phyloP scores from a whole-genome alignment of 305 asterid species.

The Withania somnifera region DNA sequence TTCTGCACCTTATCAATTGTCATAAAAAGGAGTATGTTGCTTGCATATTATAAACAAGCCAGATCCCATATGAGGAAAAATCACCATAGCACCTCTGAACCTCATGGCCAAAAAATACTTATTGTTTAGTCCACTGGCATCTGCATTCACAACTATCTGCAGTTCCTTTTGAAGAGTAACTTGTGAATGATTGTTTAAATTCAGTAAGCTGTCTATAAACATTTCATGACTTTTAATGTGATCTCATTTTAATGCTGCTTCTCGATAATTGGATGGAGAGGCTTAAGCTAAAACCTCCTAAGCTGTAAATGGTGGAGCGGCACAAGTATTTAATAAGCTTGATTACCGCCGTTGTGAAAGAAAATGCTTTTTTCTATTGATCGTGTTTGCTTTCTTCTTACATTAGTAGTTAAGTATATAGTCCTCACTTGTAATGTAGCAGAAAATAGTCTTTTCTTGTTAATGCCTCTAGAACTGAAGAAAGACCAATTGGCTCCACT shows the following conservation, averaged over 20 bases:
- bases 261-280: background rate
- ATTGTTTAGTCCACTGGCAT: background rate
- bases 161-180: background rate
- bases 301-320: background rate
- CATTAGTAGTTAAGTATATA: background rate
- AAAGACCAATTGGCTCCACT: conserved; percentile 29
- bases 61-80: background rate
- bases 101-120: background rate
- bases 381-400: background rate
- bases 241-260: background rate
- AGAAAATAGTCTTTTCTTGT: background rate
- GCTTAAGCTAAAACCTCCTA: background rate
- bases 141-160: background rate
- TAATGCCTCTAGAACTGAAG: conserved; percentile 31
- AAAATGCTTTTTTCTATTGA: background rate
- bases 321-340: background rate
- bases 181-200: background rate
- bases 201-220: background rate
- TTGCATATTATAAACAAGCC: background rate
- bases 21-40: background rate
- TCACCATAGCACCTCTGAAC: background rate
- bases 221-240: background rate
- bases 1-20: background rate
- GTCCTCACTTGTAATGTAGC: background rate
- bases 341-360: background rate